Evolutionary conservation across 225 moss, liverwort and hornwort genomes (phyloP), one percentile per base, ranked within the genome.

Genomic region (Pleurozium schreberi): DNA sequence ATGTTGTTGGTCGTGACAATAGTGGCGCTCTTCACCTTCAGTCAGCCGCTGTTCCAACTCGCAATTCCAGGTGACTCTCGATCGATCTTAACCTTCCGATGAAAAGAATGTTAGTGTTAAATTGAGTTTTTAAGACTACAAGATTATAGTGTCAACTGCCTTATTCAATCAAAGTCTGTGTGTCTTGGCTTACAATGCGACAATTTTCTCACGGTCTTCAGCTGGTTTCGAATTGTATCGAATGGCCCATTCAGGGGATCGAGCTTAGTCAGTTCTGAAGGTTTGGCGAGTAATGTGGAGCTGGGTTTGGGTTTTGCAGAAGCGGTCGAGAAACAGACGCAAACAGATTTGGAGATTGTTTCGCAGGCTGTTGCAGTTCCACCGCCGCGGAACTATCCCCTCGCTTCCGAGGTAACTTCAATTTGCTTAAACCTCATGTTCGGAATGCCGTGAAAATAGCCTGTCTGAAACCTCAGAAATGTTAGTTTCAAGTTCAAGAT

Each of bases 1-100:
- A 58, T 87, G 90, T 60, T 94, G 86, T 87, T 94, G 31, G 75
- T 93, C 5, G 85, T 94, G 34, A 91, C 93, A 21, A 77, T 91
- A 33, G 87, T 94, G 60, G 91, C 91, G 45, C 84, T 94, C 83
- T 67, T 93, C 85, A 93, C 93, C 67, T 91, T 92, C 93, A 92
- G 87, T 69, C 94, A 92, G 88, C 93, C 93, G 5, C 85, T 93
- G 45, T 92, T 94, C 50, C 93, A 90, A 53, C 73, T 61, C 80
- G 53, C 86, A 38, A 53, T 38, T 59, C 66, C 91, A 85, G 92
- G 93, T 92, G 57, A 5, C 85, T 42, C 70, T 42, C n/a, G n/a
- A n/a, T n/a, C n/a, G n/a, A n/a, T n/a, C n/a, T 5, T 6, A 81
- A 43, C 30, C 16, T 42, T 34, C 49, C 14, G 61, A 61, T 8